phyloP scores from a whole-genome alignment of 2,329 filamentous ascomycete genomes.

The Colletotrichum incanum region DNA sequence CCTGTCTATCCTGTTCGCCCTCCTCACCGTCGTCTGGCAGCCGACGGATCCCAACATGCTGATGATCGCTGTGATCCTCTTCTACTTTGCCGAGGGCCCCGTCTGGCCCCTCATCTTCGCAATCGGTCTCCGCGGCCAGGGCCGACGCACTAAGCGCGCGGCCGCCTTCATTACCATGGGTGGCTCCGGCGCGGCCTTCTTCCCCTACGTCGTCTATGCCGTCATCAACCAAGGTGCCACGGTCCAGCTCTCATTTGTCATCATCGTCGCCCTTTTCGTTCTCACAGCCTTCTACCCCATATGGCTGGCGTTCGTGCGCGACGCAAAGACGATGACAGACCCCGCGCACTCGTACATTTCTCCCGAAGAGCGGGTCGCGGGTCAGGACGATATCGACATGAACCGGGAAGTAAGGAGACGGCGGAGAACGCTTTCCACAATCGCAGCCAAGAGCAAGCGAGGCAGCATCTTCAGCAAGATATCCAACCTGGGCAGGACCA shows the following conservation, averaged over 20 bases:
- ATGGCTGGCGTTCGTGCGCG: slow-evolving; percentile 63
- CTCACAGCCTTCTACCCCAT: slow-evolving; percentile 64
- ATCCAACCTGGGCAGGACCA: slow-evolving; percentile 30
- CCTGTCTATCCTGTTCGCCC: slow-evolving; percentile 72
- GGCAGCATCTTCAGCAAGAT: slow-evolving; percentile 39
- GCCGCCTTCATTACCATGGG: slow-evolving; percentile 85
- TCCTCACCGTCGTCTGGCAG: slow-evolving; percentile 63
- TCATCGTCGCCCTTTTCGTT: slow-evolving; percentile 71
- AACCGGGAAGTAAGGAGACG: slow-evolving; percentile 31
- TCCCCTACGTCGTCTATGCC: slow-evolving; percentile 81
- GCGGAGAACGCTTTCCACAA: slow-evolving; percentile 26
- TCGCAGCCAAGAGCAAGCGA: slow-evolving; percentile 33
- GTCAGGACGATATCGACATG: slow-evolving; percentile 36
- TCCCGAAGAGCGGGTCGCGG: slow-evolving; percentile 34
- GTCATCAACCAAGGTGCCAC: slow-evolving; percentile 73
- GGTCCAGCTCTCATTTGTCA: slow-evolving; percentile 75
- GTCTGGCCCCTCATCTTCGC: slow-evolving; percentile 88
- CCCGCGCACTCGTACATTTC: slow-evolving; percentile 44
- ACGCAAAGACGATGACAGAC: slow-evolving; percentile 64
- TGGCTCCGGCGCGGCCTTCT: slow-evolving; percentile 80
- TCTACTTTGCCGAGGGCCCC: slow-evolving; percentile 87
- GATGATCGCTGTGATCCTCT: slow-evolving; percentile 75
- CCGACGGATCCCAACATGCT: slow-evolving; percentile 64
- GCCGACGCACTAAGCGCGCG: slow-evolving; percentile 84
- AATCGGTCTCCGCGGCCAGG: slow-evolving; percentile 84